phyloP scores from a whole-genome alignment of 1,139 yeast species.

The Geotrichum carabidarum region DNA sequence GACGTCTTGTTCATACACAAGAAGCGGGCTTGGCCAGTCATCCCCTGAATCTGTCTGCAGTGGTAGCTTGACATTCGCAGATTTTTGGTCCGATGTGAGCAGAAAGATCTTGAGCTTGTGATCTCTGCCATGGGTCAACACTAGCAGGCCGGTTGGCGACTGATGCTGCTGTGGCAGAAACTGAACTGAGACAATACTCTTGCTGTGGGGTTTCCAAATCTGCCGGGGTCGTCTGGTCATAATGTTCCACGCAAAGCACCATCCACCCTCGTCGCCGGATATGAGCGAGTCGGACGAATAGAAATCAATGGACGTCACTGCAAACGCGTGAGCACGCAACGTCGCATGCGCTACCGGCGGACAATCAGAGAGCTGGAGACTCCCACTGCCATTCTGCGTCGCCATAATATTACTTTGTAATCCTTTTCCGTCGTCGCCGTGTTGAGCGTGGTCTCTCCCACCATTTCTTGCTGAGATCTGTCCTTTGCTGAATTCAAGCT shows the following conservation, averaged over 20 bases:
- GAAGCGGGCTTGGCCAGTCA: constrained; percentile 31
- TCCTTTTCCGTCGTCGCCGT: no score
- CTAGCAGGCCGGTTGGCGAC: neutral
- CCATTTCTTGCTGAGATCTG: no score
- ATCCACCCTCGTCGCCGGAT: constrained; percentile 40
- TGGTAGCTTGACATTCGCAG: constrained; percentile 20
- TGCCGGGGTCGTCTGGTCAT: constrained; percentile 36
- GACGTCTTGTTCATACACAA: constrained; percentile 37
- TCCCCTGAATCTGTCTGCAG: constrained; percentile 19
- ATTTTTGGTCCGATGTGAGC: constrained; percentile 21
- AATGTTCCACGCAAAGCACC: constrained; percentile 39
- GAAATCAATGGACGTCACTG: constrained; percentile 31
- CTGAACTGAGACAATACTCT: constrained; percentile 31
- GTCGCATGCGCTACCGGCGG: constrained; percentile 20
- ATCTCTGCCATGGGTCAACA: constrained; percentile 42
- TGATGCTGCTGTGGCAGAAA: constrained; percentile 7
- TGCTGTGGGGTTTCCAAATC: constrained; percentile 37
- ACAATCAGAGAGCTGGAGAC: neutral
- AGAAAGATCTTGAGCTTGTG: constrained; percentile 33
- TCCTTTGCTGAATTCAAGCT: no score
- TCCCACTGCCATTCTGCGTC: no score
- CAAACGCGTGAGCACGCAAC: constrained; percentile 32
- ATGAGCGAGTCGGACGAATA: constrained; percentile 12
- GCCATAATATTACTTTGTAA: no score
- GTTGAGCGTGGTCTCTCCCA: no score